Conservation (phyloP, 768 basidiomycete species). For the Tricholoma hemisulphureum region DNA sequence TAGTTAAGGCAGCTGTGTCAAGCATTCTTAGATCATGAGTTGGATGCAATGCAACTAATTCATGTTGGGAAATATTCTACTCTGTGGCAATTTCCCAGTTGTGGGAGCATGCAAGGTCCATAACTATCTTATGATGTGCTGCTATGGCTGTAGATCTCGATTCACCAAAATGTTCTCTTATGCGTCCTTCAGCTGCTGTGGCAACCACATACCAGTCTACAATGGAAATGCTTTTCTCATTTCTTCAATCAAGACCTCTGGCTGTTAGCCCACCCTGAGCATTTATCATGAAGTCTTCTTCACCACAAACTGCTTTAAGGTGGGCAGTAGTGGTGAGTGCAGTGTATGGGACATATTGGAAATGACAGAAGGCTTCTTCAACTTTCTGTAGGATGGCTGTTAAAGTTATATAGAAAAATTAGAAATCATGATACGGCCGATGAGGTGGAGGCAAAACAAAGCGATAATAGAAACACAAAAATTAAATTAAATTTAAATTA, state of each 20-base stretch:
- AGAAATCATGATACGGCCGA: background rate
- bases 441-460: no score
- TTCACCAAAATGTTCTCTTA: background rate
- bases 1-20: conserved; percentile 2
- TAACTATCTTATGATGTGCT: background rate
- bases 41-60: conserved; percentile 7
- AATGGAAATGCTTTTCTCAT: background rate
- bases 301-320: background rate
- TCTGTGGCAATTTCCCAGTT: no score
- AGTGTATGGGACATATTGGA: background rate
- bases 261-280: no score
- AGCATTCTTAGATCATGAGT: conserved; percentile 18
- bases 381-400: background rate
- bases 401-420: background rate
- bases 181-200: background rate
- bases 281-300: background rate
- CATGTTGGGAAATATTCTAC: conserved; percentile 24
- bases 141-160: background rate
- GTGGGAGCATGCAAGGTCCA: no score
- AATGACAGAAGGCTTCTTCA: background rate
- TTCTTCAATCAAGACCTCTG: background rate
- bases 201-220: background rate
- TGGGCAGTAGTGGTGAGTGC: background rate
- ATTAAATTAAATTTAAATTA: no score
- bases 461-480: no score